phyloP scores from a whole-genome alignment of 192 early-diverging fungal genomes.

The Phlyctochytrium arcticum region DNA sequence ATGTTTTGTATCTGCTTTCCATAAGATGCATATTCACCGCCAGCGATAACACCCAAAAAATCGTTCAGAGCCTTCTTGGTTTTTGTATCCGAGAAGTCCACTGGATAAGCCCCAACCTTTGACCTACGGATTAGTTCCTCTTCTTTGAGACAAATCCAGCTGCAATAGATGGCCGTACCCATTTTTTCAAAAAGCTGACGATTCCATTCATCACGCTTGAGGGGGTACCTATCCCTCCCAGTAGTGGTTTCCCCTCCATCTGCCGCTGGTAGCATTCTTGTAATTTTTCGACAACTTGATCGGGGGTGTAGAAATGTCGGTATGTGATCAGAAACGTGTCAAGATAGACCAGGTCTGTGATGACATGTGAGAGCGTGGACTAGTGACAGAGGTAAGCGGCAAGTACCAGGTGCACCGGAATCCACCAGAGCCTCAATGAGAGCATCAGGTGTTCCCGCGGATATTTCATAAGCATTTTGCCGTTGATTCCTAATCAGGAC shows the following conservation, averaged over 20 bases:
- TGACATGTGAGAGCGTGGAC: background rate
- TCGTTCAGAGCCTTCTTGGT: constrained; percentile 15
- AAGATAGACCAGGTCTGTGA: constrained; percentile 11
- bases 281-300: constrained; percentile 1
- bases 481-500: constrained; percentile 22
- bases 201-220: constrained; percentile 20
- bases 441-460: constrained; percentile 22
- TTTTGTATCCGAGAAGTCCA: constrained; percentile 24
- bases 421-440: constrained; percentile 18
- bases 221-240: background rate
- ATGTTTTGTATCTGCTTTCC: constrained; percentile 19
- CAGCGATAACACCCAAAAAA: constrained; percentile 14
- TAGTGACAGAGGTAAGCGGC: background rate
- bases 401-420: background rate
- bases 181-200: constrained; percentile 33
- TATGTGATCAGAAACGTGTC: constrained; percentile 32
- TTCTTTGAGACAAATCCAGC: too few species aligned
- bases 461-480: constrained; percentile 7
- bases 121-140: too few species aligned
- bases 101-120: constrained; percentile 27
- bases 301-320: constrained; percentile 19
- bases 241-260: background rate
- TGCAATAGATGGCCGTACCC: too few species aligned
- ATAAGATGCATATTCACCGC: constrained; percentile 6
- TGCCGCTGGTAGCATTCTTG: background rate